Evolutionary conservation across 768 basidiomycete species (phyloP).

Genomic region (Kwoniella dendrophila): DNA sequence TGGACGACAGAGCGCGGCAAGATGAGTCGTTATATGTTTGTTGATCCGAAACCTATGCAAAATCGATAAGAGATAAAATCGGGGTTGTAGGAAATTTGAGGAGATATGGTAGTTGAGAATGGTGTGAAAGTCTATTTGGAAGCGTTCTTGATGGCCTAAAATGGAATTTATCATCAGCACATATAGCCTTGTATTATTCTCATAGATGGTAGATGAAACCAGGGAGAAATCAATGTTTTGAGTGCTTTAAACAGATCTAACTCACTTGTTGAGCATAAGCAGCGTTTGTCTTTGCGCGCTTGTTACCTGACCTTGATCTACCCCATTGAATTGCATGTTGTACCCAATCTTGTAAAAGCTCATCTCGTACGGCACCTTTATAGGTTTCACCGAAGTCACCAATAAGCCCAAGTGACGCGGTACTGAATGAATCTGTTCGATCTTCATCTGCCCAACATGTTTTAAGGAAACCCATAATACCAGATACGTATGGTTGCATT

Average conservation of each 20-base stretch:
- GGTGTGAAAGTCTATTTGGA: conserved; percentile 14
- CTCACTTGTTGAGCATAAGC: conserved; percentile 47
- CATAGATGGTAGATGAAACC: not conserved
- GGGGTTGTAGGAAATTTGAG: not conserved
- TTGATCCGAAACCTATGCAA: conserved; percentile 13
- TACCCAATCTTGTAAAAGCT: conserved; percentile 75
- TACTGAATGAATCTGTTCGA: conserved; percentile 73
- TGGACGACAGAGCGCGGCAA: conserved; percentile 51
- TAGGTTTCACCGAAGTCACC: conserved; percentile 91
- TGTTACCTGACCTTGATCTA: conserved; percentile 30
- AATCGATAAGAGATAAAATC: not conserved
- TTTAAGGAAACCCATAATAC: conserved; percentile 74
- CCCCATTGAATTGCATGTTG: conserved; percentile 56
- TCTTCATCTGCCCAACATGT: conserved; percentile 81
- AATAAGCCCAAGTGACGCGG: conserved; percentile 77
- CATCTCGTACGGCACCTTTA: conserved; percentile 74
- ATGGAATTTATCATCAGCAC: not conserved
- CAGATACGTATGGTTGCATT: conserved; percentile 66
- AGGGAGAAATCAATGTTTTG: too few species aligned
- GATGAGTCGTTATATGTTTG: conserved; percentile 12
- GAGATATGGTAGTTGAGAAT: not conserved
- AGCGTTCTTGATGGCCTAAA: conserved; percentile 45
- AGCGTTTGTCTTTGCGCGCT: conserved; percentile 37
- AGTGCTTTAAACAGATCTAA: not conserved
- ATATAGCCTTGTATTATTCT: too few species aligned